phyloP scores from a whole-genome alignment of 345 rosid genomes.

The Euphorbia pulcherrima region DNA sequence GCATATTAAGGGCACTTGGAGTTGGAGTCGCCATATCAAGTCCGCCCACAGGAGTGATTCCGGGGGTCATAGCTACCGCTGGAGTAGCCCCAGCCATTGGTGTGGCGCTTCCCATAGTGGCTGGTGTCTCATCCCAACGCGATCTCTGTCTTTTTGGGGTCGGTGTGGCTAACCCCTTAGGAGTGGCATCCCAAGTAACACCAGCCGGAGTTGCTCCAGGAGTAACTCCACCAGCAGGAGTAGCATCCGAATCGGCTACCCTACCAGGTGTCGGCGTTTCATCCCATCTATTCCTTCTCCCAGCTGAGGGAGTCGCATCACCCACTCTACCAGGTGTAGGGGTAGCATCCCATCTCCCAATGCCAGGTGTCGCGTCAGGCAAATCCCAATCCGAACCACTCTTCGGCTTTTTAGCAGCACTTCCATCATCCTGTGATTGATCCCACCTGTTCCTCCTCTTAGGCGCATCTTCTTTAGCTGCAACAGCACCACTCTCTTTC shows the following conservation, averaged over 20 bases:
- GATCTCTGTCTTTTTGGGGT: constrained; percentile 92
- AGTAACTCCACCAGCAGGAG: constrained; percentile 73
- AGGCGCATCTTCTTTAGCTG: constrained; percentile 30
- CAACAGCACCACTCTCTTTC: constrained; percentile 36
- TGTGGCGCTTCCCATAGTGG: constrained; percentile 94
- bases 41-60: constrained; percentile 86
- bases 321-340: constrained; percentile 76
- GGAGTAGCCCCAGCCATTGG: constrained; percentile 91
- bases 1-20: constrained; percentile 58
- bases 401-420: constrained; percentile 58
- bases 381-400: constrained; percentile 86
- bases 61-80: constrained; percentile 75
- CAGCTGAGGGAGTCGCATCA: constrained; percentile 73
- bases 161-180: constrained; percentile 72
- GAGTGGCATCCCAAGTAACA: constrained; percentile 94
- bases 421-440: constrained; percentile 60
- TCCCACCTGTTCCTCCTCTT: constrained; percentile 99
- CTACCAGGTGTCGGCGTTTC: constrained; percentile 98
- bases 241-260: constrained; percentile 77
- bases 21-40: constrained; percentile 86
- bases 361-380: constrained; percentile 78
- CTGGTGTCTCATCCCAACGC: constrained; percentile 99
- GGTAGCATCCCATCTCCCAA: constrained; percentile 93
- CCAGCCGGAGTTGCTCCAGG: constrained; percentile 97
- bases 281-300: constrained; percentile 92